Evolutionary conservation across 352 stramenopile species (phyloP).

Genomic region (Phytophthora niederhauseri): DNA sequence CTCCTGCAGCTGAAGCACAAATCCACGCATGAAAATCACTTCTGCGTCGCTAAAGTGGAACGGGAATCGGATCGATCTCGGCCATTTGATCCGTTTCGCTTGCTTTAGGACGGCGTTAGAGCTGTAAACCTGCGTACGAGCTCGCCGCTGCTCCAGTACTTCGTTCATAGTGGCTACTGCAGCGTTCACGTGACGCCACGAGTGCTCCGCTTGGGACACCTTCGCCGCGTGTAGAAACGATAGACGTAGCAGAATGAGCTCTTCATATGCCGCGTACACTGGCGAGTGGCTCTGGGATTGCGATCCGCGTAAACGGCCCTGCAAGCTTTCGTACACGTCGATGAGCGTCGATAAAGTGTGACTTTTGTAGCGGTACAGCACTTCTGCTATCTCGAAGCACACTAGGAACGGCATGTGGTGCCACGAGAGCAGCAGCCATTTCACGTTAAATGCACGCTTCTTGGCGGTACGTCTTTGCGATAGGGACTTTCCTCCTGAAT

Average conservation of each 20-base stretch:
- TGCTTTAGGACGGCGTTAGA: slow-evolving; percentile 14
- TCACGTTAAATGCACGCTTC: slow-evolving; percentile 22
- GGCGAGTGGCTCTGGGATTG: slow-evolving; percentile 34
- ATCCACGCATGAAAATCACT: slow-evolving; percentile 41
- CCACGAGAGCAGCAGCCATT: slow-evolving; percentile 57
- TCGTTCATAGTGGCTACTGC: slow-evolving; percentile 38
- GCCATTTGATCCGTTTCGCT: slow-evolving; percentile 44
- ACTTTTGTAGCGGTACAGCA: slow-evolving; percentile 50
- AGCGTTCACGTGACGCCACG: slow-evolving; percentile 25
- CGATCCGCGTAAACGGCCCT: slow-evolving; percentile 46
- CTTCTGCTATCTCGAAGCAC: slow-evolving; percentile 69
- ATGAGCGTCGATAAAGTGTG: slow-evolving; percentile 29
- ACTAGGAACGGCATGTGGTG: slow-evolving; percentile 62
- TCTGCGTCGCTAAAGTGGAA: slow-evolving; percentile 41
- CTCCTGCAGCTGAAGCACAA: slow-evolving; percentile 43
- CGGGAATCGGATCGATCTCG: slow-evolving; percentile 28
- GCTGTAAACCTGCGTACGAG: neutral
- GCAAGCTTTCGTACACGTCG: slow-evolving; percentile 65
- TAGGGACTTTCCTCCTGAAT: slow-evolving; percentile 12
- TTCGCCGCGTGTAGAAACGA: slow-evolving; percentile 58
- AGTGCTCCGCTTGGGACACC: slow-evolving; percentile 19
- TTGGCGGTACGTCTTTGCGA: slow-evolving; percentile 1
- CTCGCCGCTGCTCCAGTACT: slow-evolving; percentile 37
- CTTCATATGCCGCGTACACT: slow-evolving; percentile 51
- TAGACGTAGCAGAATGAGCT: slow-evolving; percentile 56